Evolutionary conservation across 495 filamentous ascomycete species (phyloP).

Genomic region (Podospora comata): DNA sequence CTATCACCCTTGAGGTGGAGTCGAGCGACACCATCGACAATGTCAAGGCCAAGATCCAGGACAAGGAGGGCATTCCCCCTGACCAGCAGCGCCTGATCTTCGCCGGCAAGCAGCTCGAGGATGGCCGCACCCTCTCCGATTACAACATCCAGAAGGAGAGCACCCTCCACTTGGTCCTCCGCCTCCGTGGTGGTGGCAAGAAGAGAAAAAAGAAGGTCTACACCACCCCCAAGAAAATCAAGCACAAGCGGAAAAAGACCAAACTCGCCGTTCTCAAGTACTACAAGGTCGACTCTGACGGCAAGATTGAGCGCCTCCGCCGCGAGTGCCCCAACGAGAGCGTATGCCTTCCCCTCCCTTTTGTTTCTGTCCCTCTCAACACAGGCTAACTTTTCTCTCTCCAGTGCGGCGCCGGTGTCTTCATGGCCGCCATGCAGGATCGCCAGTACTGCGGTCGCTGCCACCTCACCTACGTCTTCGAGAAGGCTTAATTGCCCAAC

Average conservation of each 20-base stretch:
- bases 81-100: slow-evolving; percentile 99
- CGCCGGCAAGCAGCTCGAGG: slow-evolving; percentile 99
- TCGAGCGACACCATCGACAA: slow-evolving; percentile 99
- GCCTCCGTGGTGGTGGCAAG: slow-evolving; percentile 96
- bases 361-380: neutral
- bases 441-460: slow-evolving; percentile 99
- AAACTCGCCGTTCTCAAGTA: slow-evolving; percentile 99
- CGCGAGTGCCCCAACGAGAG: slow-evolving; percentile 92
- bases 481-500: slow-evolving; percentile 51
- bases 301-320: slow-evolving; percentile 99
- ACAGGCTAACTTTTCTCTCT: slow-evolving; percentile 17
- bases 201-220: slow-evolving; percentile 99
- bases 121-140: slow-evolving; percentile 97
- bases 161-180: slow-evolving; percentile 96
- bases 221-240: slow-evolving; percentile 99
- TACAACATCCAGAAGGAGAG: slow-evolving; percentile 99
- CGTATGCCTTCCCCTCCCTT: slow-evolving; percentile 52
- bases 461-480: slow-evolving; percentile 99
- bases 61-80: slow-evolving; percentile 99
- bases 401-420: slow-evolving; percentile 97
- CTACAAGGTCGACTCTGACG: slow-evolving; percentile 99
- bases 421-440: slow-evolving; percentile 99
- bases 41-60: slow-evolving; percentile 92
- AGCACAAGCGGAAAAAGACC: slow-evolving; percentile 99
- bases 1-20: slow-evolving; percentile 99